Conservation (phyloP, 1,284 basidiomycete genomes). For the Sanghuangporus baumii region DNA sequence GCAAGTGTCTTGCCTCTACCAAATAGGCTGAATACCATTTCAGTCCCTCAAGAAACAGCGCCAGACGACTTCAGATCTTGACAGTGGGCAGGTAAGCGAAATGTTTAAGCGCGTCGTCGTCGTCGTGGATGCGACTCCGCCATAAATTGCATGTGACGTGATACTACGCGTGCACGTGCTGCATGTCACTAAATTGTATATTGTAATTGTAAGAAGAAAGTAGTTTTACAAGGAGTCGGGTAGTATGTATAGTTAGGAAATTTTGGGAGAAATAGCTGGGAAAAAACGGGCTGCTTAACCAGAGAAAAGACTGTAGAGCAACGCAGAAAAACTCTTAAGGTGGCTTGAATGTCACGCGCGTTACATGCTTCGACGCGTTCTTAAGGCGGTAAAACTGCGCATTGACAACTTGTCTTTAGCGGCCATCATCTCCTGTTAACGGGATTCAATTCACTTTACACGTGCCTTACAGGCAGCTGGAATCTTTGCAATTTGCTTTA, state of each 20-base stretch:
- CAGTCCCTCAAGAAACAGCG: background rate
- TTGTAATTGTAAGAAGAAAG: no score
- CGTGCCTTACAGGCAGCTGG: no score
- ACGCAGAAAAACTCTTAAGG: no score
- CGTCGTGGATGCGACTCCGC: background rate
- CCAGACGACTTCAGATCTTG: background rate
- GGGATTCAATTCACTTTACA: no score
- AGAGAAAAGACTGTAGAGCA: no score
- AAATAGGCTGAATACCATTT: constrained; percentile 50
- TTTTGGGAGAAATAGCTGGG: no score
- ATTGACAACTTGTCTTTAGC: background rate
- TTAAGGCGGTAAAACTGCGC: background rate
- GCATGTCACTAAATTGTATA: background rate
- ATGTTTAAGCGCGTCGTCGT: background rate
- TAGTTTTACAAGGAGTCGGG: no score
- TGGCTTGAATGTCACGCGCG: no score
- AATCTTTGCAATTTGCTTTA: background rate
- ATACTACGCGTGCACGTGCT: background rate
- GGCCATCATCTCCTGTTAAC: background rate
- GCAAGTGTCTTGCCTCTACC: constrained; percentile 30
- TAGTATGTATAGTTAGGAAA: no score
- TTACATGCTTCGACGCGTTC: background rate
- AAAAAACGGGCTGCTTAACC: no score
- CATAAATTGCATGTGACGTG: background rate
- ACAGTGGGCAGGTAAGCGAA: background rate